A percentile compares a stretch with the other conserved stretches of the same genome.
Evolutionary conservation across 805 yeast species (phyloP).

Genomic region (Kurtzmaniella cleridarum): DNA sequence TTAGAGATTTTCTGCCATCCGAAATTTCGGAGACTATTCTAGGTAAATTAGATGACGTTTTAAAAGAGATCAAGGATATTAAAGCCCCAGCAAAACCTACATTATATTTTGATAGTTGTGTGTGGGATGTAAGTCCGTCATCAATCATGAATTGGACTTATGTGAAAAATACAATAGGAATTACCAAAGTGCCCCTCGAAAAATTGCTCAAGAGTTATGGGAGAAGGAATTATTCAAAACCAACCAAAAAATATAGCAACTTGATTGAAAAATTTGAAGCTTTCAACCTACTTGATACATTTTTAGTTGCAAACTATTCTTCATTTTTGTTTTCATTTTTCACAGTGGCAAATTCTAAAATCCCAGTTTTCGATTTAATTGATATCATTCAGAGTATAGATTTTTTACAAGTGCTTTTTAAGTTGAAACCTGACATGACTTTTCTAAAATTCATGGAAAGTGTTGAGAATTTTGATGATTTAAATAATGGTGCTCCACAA

Average conservation of each 20-base stretch:
- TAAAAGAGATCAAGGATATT: slow-evolving; percentile 18
- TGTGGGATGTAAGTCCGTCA: slow-evolving; percentile 32
- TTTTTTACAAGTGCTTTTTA: slow-evolving; percentile 16
- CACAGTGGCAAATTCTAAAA: slow-evolving; percentile 26
- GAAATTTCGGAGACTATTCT: slow-evolving; percentile 24
- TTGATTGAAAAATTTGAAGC: slow-evolving; percentile 10
- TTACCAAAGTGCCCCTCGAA: slow-evolving; percentile 6
- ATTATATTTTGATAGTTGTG: slow-evolving; percentile 11
- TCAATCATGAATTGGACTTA: slow-evolving; percentile 26
- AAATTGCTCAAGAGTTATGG: slow-evolving; percentile 12
- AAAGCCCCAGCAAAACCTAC: slow-evolving; percentile 5
- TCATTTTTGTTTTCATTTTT: slow-evolving; percentile 23
- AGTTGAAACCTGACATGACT: slow-evolving; percentile 12
- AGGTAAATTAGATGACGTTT: slow-evolving; percentile 23
- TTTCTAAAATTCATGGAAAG: slow-evolving; percentile 11
- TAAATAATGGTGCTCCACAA: slow-evolving; percentile 6
- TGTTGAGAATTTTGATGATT: slow-evolving; percentile 8
- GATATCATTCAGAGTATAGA: slow-evolving; percentile 25
- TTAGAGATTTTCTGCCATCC: slow-evolving; percentile 14
- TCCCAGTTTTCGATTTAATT: slow-evolving; percentile 26
- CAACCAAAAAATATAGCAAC: slow-evolving; percentile 1
- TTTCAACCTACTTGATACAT: slow-evolving; percentile 13
- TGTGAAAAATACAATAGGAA: slow-evolving; percentile 8
- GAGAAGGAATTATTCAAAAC: neutral
- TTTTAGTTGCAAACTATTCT: slow-evolving; percentile 13